Evolutionary conservation across 1,284 basidiomycete species (phyloP), one percentile per base, ranked within the genome.

Genomic region (Singerocomus inundabilis): DNA sequence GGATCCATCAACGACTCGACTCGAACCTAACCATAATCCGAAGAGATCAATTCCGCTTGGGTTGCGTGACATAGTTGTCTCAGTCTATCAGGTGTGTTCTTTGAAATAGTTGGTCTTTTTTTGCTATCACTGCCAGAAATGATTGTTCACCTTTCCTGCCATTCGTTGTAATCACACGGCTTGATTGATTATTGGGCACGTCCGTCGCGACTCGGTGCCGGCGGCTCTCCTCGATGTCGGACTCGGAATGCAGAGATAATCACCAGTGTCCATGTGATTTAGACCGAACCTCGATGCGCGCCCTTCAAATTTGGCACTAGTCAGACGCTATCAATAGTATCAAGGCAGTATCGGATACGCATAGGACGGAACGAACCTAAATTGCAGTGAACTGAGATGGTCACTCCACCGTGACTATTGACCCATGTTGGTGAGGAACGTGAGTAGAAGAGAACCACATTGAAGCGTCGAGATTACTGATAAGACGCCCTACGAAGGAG

Each of bases 171-270:
- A 74, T 91, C 16, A 71, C 77, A 3, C 68, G 79, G n/a, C 69
- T 38, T 30, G n/a, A 8, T 51, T 80, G 30, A 26, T 13, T 18
- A 45, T 49, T 9, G 31, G 9, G 74, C 84, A 58, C 72, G 82
- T 89, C 80, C 0, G 78, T 92, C 38, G 74, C 4, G 30, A 51
- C 10, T 54, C 33, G 79, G 78, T 82, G 15, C 73, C 69, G n/a
- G 71, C 75, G 2, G 69, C 66, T 45, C 61, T 79, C n/a, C 64
- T 68, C 13, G 66, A 68, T 16, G 67, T n/a, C n/a, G n/a, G n/a
- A n/a, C n/a, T n/a, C n/a, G 68, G 3, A 73, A 72, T 49, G 69
- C 72, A 5, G 43, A 49, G 34, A 28, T 29, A 31, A 36, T 49
- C 32, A 34, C 37, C 12, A 24, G n/a, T 24, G 35, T 45, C 18